These are phyloP conservation scores for Komagataella phaffii DNA, from an alignment of 805 yeast genomes.

Conservation along the genomic window DNA sequence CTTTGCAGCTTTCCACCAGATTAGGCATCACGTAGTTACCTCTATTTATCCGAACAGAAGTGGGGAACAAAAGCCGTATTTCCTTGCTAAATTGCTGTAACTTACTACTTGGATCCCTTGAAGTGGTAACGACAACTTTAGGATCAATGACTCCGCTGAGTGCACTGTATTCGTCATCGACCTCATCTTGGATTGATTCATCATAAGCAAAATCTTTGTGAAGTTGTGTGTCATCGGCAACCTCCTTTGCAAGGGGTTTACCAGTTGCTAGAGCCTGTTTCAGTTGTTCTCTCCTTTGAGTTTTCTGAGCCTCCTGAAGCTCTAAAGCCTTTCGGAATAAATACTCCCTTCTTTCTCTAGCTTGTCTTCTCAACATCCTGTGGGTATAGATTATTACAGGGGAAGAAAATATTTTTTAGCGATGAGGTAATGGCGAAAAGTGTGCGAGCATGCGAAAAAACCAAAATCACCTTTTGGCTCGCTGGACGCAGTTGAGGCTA, in stretches of 20 bases:
- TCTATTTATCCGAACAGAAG: slow-evolving; percentile 78
- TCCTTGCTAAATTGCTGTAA: slow-evolving; percentile 89
- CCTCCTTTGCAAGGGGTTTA: slow-evolving; percentile 76
- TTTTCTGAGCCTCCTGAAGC: slow-evolving; percentile 75
- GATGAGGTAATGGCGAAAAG: neutral
- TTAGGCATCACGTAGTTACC: slow-evolving; percentile 86
- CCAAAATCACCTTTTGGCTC: neutral
- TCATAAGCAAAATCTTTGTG: slow-evolving; percentile 80
- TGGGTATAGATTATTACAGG: neutral
- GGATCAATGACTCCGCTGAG: slow-evolving; percentile 86
- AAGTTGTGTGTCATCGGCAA: slow-evolving; percentile 75
- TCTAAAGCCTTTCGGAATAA: slow-evolving; percentile 80
- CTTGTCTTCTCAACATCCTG: slow-evolving; percentile 72
- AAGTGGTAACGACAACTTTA: slow-evolving; percentile 81
- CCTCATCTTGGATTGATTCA: slow-evolving; percentile 52
- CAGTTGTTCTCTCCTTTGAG: slow-evolving; percentile 76
- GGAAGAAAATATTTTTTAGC: neutral
- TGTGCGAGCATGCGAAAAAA: too few relatives aligned
- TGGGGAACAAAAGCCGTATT: slow-evolving; percentile 79
- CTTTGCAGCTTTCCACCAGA: slow-evolving; percentile 69
- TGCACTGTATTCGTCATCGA: slow-evolving; percentile 89
- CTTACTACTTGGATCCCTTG: slow-evolving; percentile 80
- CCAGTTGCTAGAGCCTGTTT: slow-evolving; percentile 87
- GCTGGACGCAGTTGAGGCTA: neutral
- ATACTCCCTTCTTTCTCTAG: slow-evolving; percentile 92